A percentile compares a stretch with the other conserved stretches of the same genome.
phyloP scores from a whole-genome alignment of 1,284 basidiomycete genomes.

The Rhodotorula sp. region DNA sequence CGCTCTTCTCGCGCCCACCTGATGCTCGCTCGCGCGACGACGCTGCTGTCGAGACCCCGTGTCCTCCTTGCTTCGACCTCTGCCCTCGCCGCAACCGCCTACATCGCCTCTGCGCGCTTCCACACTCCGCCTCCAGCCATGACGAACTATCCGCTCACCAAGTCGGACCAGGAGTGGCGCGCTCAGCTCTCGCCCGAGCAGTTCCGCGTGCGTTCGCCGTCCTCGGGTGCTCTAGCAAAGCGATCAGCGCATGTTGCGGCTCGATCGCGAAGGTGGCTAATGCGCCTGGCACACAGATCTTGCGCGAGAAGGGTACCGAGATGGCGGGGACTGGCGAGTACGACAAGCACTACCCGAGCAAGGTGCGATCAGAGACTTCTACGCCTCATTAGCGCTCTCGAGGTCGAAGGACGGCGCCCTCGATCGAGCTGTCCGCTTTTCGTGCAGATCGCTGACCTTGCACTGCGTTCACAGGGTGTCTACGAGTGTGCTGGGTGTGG shows the following conservation, averaged over 20 bases:
- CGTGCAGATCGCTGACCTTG: neutral
- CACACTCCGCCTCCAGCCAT: neutral
- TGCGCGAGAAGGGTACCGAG: conserved; percentile 53
- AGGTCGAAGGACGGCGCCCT: no score
- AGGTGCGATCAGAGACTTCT: conserved; percentile 27
- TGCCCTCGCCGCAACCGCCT: conserved; percentile 7
- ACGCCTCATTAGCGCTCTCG: neutral
- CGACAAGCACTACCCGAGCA: conserved; percentile 49
- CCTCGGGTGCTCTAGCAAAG: neutral
- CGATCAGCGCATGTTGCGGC: neutral
- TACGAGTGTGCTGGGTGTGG: conserved; percentile 42
- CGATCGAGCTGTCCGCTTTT: neutral
- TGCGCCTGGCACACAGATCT: conserved; percentile 37
- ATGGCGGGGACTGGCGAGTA: conserved; percentile 51
- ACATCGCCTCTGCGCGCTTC: conserved; percentile 12
- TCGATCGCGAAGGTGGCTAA: neutral
- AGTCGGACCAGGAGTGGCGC: conserved; percentile 32
- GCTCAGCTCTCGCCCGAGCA: conserved; percentile 35
- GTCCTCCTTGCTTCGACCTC: conserved; percentile 20
- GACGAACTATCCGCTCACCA: conserved; percentile 8
- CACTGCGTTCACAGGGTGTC: conserved; percentile 16
- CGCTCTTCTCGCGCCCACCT: neutral
- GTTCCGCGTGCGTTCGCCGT: conserved; percentile 30
- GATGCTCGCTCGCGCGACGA: neutral
- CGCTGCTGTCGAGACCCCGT: conserved; percentile 5